Conservation (phyloP, 169 alveolate genomes). For the Plasmodium cynomolgi region DNA sequence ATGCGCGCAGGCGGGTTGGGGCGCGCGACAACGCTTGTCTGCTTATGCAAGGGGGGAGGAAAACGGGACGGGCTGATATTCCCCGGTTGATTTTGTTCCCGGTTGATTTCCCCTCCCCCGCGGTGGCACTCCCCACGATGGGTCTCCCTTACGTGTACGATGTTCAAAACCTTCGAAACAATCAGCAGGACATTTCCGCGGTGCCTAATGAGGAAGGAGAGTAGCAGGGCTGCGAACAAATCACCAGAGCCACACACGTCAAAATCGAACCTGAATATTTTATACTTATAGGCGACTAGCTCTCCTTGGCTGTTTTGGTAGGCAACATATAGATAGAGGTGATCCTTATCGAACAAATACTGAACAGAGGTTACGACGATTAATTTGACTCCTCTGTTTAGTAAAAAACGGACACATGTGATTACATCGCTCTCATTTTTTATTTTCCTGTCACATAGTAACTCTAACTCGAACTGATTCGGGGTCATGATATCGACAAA, state of each 20-base stretch:
- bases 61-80: neutral
- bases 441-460: constrained; percentile 42
- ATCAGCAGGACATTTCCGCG: constrained; percentile 47
- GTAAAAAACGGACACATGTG: neutral
- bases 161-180: constrained; percentile 54
- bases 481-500: constrained; percentile 63
- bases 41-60: neutral
- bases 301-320: constrained; percentile 17
- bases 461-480: constrained; percentile 59
- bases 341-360: constrained; percentile 28
- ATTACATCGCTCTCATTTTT: constrained; percentile 41
- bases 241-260: constrained; percentile 44
- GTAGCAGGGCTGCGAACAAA: constrained; percentile 38
- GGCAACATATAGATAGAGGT: constrained; percentile 33
- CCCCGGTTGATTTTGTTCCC: neutral
- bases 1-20: neutral
- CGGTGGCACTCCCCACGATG: neutral
- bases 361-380: constrained; percentile 47
- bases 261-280: constrained; percentile 22
- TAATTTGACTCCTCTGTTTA: constrained; percentile 47
- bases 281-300: constrained; percentile 30
- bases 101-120: neutral
- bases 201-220: constrained; percentile 35
- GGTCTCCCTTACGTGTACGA: constrained; percentile 25
- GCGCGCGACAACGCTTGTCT: neutral